Conservation (phyloP, 179 eudicot genomes). For the Amaranthus tricolor region DNA sequence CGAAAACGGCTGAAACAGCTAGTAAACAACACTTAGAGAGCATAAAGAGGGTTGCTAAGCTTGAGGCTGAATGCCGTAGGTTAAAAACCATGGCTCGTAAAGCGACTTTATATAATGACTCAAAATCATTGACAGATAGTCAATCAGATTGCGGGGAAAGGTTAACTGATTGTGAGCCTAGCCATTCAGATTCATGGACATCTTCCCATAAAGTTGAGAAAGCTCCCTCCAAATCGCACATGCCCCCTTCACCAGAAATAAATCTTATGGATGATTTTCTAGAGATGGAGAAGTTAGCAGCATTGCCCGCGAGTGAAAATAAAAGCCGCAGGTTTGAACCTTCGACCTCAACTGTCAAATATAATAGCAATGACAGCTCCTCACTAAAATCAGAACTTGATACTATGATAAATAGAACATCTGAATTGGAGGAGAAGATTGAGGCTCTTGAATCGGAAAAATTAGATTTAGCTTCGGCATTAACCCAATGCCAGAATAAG, state of each 20-base stretch:
- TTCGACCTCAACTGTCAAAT: conserved; percentile 17
- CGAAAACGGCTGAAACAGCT: conserved; percentile 78
- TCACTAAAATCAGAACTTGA: conserved; percentile 41
- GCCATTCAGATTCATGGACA: conserved; percentile 38
- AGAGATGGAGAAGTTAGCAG: conserved; percentile 87
- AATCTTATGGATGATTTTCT: conserved; percentile 91
- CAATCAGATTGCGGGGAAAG: conserved; percentile 49
- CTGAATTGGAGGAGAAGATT: conserved; percentile 54
- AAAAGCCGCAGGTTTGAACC: conserved; percentile 19
- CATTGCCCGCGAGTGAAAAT: conserved; percentile 40
- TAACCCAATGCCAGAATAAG: conserved; percentile 33
- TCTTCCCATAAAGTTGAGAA: conserved; percentile 39
- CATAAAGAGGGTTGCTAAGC: conserved; percentile 69
- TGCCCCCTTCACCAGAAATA: conserved; percentile 37
- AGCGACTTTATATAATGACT: conserved; percentile 39
- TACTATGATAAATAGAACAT: conserved; percentile 35
- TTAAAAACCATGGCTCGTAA: conserved; percentile 56
- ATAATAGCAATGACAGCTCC: conserved; percentile 19
- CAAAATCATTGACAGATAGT: conserved; percentile 24
- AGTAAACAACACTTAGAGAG: conserved; percentile 87
- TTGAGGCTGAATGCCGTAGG: conserved; percentile 81
- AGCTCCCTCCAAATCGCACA: conserved; percentile 19
- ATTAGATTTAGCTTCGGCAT: conserved; percentile 29
- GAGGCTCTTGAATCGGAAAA: conserved; percentile 45
- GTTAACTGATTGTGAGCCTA: conserved; percentile 22